phyloP scores from a whole-genome alignment of 2,329 filamentous ascomycete species.

The Phialemoniopsis sp. region DNA sequence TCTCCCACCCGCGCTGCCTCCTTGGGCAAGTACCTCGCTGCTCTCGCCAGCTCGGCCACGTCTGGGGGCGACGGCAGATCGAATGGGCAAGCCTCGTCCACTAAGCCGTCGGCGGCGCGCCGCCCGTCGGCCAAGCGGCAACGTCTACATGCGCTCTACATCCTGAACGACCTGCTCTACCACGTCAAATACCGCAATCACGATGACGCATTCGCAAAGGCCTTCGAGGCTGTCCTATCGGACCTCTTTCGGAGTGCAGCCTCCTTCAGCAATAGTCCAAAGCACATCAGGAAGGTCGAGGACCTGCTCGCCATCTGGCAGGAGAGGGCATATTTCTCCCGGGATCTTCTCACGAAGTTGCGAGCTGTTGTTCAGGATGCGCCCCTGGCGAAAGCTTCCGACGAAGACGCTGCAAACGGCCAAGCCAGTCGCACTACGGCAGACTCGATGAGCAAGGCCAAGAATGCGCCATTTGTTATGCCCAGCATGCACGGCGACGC shows the following conservation, averaged over 20 bases:
- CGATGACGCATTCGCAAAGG: constrained; percentile 45
- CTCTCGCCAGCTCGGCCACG: constrained; percentile 59
- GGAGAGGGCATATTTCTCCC: constrained; percentile 57
- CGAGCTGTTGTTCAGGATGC: constrained; percentile 43
- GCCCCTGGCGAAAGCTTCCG: constrained; percentile 10
- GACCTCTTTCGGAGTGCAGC: constrained; percentile 58
- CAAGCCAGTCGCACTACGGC: background rate
- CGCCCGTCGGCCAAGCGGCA: constrained; percentile 61
- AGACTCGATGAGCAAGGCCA: constrained; percentile 32
- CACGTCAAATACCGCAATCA: constrained; percentile 54
- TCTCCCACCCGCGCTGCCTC: constrained; percentile 63
- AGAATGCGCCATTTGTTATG: constrained; percentile 63
- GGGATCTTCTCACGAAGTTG: constrained; percentile 52
- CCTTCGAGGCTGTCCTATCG: constrained; percentile 55
- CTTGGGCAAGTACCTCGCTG: constrained; percentile 71
- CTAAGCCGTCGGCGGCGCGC: constrained; percentile 13
- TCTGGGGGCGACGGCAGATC: constrained; percentile 12
- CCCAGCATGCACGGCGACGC: constrained; percentile 75
- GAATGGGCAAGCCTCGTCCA: background rate
- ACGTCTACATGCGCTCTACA: constrained; percentile 71
- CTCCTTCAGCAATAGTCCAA: constrained; percentile 56
- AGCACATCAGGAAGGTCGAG: constrained; percentile 61
- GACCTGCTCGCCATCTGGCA: constrained; percentile 68
- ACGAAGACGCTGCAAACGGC: constrained; percentile 8
- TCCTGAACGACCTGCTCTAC: constrained; percentile 75